Conservation (phyloP, 371 early-diverging fungal species). For the Lichtheimia corymbifera region DNA sequence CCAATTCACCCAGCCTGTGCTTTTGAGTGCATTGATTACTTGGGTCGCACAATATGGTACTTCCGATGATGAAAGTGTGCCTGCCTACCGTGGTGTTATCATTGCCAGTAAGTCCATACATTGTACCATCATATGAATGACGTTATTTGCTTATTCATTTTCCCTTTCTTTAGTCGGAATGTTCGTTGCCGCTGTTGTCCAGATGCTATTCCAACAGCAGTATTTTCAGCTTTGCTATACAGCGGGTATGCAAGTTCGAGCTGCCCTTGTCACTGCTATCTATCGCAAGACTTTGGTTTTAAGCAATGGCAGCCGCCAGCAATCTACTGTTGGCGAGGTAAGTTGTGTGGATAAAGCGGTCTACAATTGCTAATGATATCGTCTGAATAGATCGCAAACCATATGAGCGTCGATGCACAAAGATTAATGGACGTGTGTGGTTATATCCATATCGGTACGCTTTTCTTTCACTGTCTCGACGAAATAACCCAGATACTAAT, state of each 20-base stretch:
- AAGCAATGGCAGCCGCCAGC: slow-evolving; percentile 80
- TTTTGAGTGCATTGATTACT: slow-evolving; percentile 71
- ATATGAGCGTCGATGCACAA: slow-evolving; percentile 91
- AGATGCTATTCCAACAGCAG: slow-evolving; percentile 88
- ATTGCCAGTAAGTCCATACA: slow-evolving; percentile 45
- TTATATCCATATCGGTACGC: slow-evolving; percentile 71
- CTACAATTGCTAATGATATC: neutral
- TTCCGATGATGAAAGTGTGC: slow-evolving; percentile 40
- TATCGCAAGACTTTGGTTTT: slow-evolving; percentile 86
- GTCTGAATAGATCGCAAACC: slow-evolving; percentile 75
- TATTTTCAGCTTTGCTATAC: slow-evolving; percentile 83
- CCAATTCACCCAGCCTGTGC: slow-evolving; percentile 84
- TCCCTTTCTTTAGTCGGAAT: slow-evolving; percentile 52
- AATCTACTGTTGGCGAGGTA: slow-evolving; percentile 76
- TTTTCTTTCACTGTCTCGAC: neutral
- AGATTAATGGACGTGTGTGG: slow-evolving; percentile 69
- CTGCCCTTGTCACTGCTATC: slow-evolving; percentile 84
- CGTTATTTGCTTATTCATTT: neutral
- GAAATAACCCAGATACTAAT: neutral
- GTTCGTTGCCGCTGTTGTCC: slow-evolving; percentile 79
- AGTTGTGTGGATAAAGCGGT: neutral
- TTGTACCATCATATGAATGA: too few relatives aligned
- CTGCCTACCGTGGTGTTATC: slow-evolving; percentile 63
- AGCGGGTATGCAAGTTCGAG: slow-evolving; percentile 81
- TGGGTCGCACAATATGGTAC: slow-evolving; percentile 68